Base-by-base conservation (phyloP, 169 alveolate species). In the Eimeria maxima region DNA sequence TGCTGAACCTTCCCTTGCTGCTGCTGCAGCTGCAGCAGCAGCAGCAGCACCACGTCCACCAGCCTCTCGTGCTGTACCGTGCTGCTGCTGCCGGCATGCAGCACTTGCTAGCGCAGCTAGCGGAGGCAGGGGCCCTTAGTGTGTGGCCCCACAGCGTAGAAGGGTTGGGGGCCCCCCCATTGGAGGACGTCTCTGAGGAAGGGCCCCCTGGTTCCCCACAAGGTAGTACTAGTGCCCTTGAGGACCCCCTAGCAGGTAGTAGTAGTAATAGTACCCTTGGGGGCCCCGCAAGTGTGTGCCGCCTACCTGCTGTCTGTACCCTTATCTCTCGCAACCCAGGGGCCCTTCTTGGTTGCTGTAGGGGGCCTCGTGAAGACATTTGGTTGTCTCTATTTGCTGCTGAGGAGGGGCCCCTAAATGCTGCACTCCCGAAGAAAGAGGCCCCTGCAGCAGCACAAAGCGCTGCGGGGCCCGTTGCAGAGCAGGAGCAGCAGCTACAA, bases 11-110 rank as follows among this genome's bases (percentile, higher is more conserved):
- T 11, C 83, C 83, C 24, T 50, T 71, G 83, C 83, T 71, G 83
- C 45, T 71, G 83, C 47, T 71, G 83, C 83, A 71, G 83, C 83
- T 71, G 44, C 47, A 27, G 83, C 83, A 71, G 83, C 83, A 71
- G 83, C 83, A 67, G 11, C 78, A 33, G 4, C 83, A 71, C 22
- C 83, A 71, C 47, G 22, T 16, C 29, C 83, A 71, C n/a, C 83
- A 71, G 83, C 83, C 83, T 20, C 83, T 71, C 29, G 47, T 71
- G 45, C 83, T 71, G 83, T 45, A 71, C 24, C 83, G 83, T 10
- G 53, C 83, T 13, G 83, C 83, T 13, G 83, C 83, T 71, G 83
- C 83, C 0, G 83, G 83, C 83, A 71, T 71, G 83, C 83, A 71
- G 83, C 83, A n/a, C 8, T 38, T 71, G 47, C 83, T 71, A 45